Base-by-base conservation (phyloP, 1,284 basidiomycete genomes). In the Puccinia novopanici region DNA sequence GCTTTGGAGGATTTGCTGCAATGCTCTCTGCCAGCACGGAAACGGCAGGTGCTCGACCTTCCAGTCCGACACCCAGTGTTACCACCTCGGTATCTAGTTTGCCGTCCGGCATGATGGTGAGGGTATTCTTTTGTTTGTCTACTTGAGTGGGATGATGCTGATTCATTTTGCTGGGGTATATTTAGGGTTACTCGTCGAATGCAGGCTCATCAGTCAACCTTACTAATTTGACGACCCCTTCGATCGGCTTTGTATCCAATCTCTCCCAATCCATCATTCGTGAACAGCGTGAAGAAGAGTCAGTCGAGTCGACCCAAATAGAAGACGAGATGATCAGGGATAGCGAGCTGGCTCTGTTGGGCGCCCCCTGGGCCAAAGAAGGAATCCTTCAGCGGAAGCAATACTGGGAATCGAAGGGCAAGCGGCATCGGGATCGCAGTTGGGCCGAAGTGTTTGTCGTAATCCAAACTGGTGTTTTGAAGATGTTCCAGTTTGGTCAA, bases 341-440 rank as follows among this genome's bases (percentile, higher is more conserved):
- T 84, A 95, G 98, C 85, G 94, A 98, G 86, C 89, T 98, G 15
- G 95, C 96, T 0, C 88, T 98, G 50, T 89, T 97, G 15, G 96
- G 96, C 34, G 91, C 96, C 3, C 96, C 96, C 0, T 99, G 96
- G 96, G 96, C 96, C 0, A 99, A 99, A 86, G 96, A 99, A 86
- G 96, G 96, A 19, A 92, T 95, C 88, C 89, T 99, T 3, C 92
- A 91, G 83, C 91, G 95, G 50, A 98, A 98, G 85, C 92, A 95
- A 82, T 97, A 96, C 85, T 95, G 92, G 91, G 95, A 98, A 84
- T 89, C 89, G 3, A 88, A 89, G 0, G 91, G 91, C 13, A 95
- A 93, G 85, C 88, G 93, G 37, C 91, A 93, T 22, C 93, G 90
- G 87, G 91, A 92, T 84, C 94, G 94, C 86, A 88, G 89, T 24